Conservation (phyloP, 169 alveolate genomes). For the Plasmodium relictum region DNA sequence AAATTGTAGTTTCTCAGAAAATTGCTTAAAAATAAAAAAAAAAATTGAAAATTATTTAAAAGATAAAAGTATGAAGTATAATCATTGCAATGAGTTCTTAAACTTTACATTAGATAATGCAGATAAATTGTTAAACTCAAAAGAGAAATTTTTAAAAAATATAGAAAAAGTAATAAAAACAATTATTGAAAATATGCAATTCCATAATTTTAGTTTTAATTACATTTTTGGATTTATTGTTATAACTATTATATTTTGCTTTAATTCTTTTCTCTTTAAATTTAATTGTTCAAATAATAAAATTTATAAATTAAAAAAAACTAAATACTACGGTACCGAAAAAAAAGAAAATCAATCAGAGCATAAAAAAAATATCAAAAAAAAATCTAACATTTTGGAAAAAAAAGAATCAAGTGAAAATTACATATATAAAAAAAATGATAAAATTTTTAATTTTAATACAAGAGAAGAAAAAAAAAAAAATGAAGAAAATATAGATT, state of each 20-base stretch:
- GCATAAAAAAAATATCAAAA: neutral
- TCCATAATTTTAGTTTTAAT: slow-evolving; percentile 45
- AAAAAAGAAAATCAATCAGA: slow-evolving; percentile 6
- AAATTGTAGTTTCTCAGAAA: slow-evolving; percentile 27
- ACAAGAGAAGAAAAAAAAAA: slow-evolving; percentile 3
- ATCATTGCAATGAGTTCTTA: slow-evolving; percentile 11
- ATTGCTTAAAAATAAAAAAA: slow-evolving; percentile 38
- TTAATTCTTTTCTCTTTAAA: slow-evolving; percentile 51
- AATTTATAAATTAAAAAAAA: slow-evolving; percentile 28
- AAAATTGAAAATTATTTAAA: slow-evolving; percentile 35
- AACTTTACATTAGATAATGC: slow-evolving; percentile 42
- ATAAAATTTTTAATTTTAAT: neutral
- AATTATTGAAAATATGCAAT: slow-evolving; percentile 59
- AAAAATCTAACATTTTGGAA: neutral
- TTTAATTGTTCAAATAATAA: slow-evolving; percentile 34
- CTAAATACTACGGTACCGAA: neutral
- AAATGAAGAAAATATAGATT: neutral
- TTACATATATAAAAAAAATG: neutral
- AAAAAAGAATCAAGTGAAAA: neutral
- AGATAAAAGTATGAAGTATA: slow-evolving; percentile 22
- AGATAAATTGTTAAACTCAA: slow-evolving; percentile 35
- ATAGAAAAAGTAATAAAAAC: slow-evolving; percentile 74
- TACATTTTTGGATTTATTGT: slow-evolving; percentile 32
- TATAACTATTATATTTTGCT: slow-evolving; percentile 56
- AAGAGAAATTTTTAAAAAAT: slow-evolving; percentile 54